These are phyloP conservation scores for Kwoniella pini DNA, from an alignment of 768 basidiomycete species.

Conservation along the genomic window DNA sequence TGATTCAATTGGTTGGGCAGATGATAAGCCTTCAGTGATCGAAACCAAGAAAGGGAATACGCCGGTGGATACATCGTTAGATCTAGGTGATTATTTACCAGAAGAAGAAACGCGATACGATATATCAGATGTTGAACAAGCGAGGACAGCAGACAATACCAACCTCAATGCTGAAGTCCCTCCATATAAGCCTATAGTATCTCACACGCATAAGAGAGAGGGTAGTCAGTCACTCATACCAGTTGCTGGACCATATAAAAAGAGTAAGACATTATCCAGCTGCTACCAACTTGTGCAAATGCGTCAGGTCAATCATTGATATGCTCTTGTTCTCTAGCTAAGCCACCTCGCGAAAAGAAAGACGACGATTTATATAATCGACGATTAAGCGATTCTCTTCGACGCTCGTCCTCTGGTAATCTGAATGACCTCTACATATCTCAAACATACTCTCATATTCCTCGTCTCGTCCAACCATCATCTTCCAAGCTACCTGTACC, in stretches of 20 bases:
- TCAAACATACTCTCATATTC: background rate
- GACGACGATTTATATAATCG: conserved; percentile 7
- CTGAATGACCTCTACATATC: background rate
- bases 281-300: background rate
- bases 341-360: conserved; percentile 6
- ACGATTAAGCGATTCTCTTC: conserved; percentile 5
- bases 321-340: background rate
- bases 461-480: background rate
- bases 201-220: conserved; percentile 10
- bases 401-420: background rate
- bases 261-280: background rate
- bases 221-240: conserved; percentile 9
- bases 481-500: background rate
- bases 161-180: too few species aligned
- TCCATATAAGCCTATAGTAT: too few species aligned
- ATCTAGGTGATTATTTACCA: conserved; percentile 14
- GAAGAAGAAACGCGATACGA: conserved; percentile 2
- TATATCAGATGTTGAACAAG: background rate
- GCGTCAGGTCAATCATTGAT: background rate
- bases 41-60: background rate
- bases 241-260: conserved; percentile 1
- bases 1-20: background rate
- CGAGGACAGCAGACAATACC: background rate
- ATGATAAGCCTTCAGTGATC: background rate
- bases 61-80: background rate